A percentile compares a stretch with the other conserved stretches of the same genome.
Conservation (phyloP, 2,329 filamentous ascomycete genomes). For the Paecilomyces fulvus region DNA sequence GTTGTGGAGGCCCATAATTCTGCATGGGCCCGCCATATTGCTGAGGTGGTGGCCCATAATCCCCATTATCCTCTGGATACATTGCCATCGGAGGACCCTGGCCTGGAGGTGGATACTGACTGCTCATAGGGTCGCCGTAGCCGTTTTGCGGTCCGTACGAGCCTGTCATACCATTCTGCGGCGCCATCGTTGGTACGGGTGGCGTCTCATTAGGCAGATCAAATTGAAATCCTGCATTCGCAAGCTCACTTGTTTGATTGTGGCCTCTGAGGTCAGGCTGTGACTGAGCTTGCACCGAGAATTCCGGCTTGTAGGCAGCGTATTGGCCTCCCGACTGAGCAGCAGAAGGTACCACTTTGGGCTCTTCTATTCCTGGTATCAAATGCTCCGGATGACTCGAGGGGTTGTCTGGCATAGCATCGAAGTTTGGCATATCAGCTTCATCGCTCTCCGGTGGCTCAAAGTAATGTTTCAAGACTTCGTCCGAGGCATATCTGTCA, state of each 20-base stretch:
- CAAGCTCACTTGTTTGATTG: slow-evolving; percentile 24
- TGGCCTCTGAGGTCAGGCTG: slow-evolving; percentile 35
- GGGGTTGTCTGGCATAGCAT: slow-evolving; percentile 37
- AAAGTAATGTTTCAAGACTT: slow-evolving; percentile 45
- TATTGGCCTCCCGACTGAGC: slow-evolving; percentile 19
- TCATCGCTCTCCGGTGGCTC: slow-evolving; percentile 41
- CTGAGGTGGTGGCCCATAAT: slow-evolving; percentile 5
- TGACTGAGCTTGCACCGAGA: slow-evolving; percentile 26
- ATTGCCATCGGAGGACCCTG: slow-evolving; percentile 6
- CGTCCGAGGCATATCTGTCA: slow-evolving; percentile 20
- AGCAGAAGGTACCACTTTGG: slow-evolving; percentile 12
- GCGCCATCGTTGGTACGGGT: slow-evolving; percentile 7
- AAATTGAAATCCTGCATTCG: slow-evolving; percentile 56
- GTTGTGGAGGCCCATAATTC: slow-evolving; percentile 13
- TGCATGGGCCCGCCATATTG: slow-evolving; percentile 7
- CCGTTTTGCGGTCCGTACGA: slow-evolving; percentile 2
- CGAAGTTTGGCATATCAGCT: slow-evolving; percentile 57
- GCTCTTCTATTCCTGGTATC: slow-evolving; percentile 24
- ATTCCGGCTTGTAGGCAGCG: slow-evolving; percentile 26
- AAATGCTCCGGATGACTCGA: slow-evolving; percentile 6
- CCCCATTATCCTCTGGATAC: slow-evolving; percentile 5
- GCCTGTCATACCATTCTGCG: background rate
- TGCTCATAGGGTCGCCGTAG: slow-evolving; percentile 14
- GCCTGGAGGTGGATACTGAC: slow-evolving; percentile 10
- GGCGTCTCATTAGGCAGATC: slow-evolving; percentile 50